Evolutionary conservation across 169 alveolate species (phyloP).

Genomic region (Cryptosporidium andersoni): DNA sequence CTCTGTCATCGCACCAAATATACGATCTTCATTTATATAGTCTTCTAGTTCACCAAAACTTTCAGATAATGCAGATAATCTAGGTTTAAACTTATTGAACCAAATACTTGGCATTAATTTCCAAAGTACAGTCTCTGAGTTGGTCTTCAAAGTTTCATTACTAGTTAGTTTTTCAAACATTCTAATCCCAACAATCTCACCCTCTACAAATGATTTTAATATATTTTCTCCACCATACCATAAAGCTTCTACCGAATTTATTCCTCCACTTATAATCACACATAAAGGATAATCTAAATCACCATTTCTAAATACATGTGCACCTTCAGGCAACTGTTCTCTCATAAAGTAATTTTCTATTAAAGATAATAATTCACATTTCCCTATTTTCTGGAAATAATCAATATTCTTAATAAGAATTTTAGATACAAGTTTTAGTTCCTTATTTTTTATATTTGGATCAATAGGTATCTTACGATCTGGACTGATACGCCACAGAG

Average conservation of each 20-base stretch:
- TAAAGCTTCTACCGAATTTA: conserved; percentile 36
- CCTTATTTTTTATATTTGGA: conserved; percentile 20
- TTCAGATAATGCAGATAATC: conserved; percentile 2
- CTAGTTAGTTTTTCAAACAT: conserved; percentile 18
- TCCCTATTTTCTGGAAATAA: conserved; percentile 19
- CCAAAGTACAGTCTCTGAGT: conserved; percentile 42
- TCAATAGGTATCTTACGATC: conserved; percentile 21
- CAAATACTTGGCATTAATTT: conserved; percentile 37
- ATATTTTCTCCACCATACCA: conserved; percentile 61
- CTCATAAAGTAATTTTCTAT: conserved; percentile 45
- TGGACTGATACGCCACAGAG: conserved; percentile 44
- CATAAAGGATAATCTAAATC: conserved; percentile 29
- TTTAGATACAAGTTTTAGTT: conserved; percentile 13
- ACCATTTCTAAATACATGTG: conserved; percentile 8
- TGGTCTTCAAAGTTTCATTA: conserved; percentile 20
- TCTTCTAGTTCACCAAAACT: conserved; percentile 21
- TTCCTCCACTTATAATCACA: conserved; percentile 36
- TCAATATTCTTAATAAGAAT: conserved; percentile 8
- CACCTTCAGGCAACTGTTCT: conserved; percentile 37
- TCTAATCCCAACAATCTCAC: conserved; percentile 16
- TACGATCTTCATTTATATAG: conserved; percentile 12
- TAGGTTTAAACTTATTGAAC: conserved; percentile 18
- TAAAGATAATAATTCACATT: conserved; percentile 11
- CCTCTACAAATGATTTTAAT: conserved; percentile 11
- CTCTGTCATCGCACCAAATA: conserved; percentile 1